Evolutionary conservation across 202 grass and related monocot species (phyloP).

Genomic region (Zizania palustris): DNA sequence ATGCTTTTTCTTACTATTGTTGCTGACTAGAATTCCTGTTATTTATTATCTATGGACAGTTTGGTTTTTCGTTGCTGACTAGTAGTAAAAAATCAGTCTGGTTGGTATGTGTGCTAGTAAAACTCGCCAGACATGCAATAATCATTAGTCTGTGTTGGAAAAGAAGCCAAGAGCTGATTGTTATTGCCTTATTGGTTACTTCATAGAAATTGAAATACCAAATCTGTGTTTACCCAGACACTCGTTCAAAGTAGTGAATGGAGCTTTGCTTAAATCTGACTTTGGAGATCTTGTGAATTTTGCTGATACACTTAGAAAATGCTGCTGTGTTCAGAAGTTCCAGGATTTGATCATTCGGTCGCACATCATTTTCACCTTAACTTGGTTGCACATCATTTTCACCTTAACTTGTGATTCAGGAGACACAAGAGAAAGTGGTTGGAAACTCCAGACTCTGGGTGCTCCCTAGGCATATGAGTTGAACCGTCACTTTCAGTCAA

Average conservation of each 20-base stretch:
- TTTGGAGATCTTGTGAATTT: conserved; percentile 23
- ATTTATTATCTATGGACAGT: conserved; percentile 10
- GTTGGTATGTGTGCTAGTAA: background rate
- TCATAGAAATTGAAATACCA: background rate
- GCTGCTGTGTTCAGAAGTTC: conserved; percentile 13
- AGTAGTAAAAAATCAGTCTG: background rate
- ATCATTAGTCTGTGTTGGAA: background rate
- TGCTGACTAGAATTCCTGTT: conserved; percentile 10
- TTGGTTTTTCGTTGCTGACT: conserved; percentile 1
- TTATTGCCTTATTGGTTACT: background rate
- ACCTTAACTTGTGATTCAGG: conserved; percentile 8
- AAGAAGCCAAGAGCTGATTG: background rate
- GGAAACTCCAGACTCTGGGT: conserved; percentile 17
- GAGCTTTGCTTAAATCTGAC: background rate
- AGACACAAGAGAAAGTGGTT: background rate
- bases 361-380: conserved; percentile 3
- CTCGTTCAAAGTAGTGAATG: conserved; percentile 15
- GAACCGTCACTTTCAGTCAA: conserved; percentile 47
- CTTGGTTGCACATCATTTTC: conserved; percentile 1
- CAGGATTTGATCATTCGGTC: conserved; percentile 4
- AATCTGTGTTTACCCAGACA: background rate
- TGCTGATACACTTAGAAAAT: conserved; percentile 7
- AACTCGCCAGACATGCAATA: background rate
- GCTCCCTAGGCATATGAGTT: conserved; percentile 33
- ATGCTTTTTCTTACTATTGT: conserved; percentile 22